phyloP scores from a whole-genome alignment of 306 rosid species.

The Trifolium pratense region DNA sequence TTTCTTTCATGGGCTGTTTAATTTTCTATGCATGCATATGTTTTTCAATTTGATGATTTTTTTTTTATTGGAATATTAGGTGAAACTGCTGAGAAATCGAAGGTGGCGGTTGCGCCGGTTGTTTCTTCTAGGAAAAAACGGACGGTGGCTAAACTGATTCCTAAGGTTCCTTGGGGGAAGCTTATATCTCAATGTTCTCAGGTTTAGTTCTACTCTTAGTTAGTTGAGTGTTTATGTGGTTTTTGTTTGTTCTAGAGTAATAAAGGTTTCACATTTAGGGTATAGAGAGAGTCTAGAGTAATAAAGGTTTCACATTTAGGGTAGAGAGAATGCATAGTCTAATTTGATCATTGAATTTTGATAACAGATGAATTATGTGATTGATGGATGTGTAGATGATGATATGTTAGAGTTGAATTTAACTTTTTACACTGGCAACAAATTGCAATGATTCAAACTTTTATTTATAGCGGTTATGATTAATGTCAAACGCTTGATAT shows the following conservation, averaged over 20 bases:
- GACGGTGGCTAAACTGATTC: conserved; percentile 38
- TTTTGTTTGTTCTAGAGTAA: background rate
- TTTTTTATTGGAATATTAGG: conserved; percentile 43
- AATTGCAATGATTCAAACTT: background rate
- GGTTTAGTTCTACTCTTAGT: conserved; percentile 54
- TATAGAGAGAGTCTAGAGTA: background rate
- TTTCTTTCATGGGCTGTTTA: conserved; percentile 14
- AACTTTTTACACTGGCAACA: background rate
- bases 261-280: background rate
- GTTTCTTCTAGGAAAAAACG: conserved; percentile 62
- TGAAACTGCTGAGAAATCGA: conserved; percentile 61
- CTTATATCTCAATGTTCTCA: conserved; percentile 83
- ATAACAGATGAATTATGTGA: background rate
- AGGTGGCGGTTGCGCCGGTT: conserved; percentile 41
- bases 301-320: background rate
- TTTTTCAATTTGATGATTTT: conserved; percentile 37
- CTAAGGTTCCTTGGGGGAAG: conserved; percentile 77
- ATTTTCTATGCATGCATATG: conserved; percentile 27
- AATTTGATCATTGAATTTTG: conserved; percentile 19
- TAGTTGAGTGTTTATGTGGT: conserved; percentile 12
- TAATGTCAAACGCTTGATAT: background rate
- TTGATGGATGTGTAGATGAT: background rate
- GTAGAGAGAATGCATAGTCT: background rate
- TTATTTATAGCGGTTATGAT: background rate
- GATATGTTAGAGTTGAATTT: background rate